Conservation (phyloP, 2,329 filamentous ascomycete genomes). For the Scytalidium sp. region DNA sequence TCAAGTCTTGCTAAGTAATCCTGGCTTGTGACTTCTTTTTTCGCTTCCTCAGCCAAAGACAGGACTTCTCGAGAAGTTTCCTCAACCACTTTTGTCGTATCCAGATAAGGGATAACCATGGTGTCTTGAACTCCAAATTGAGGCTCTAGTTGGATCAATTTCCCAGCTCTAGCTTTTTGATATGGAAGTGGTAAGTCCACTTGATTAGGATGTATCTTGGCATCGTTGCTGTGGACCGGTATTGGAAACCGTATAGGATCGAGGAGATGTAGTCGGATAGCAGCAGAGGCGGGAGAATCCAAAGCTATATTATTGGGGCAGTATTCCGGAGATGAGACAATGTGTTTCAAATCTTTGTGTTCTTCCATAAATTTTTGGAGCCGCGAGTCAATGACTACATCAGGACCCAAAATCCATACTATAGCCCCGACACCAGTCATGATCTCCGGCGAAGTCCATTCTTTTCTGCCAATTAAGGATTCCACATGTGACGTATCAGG, state of each 20-base stretch:
- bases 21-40: constrained; percentile 33
- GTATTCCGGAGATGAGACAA: constrained; percentile 71
- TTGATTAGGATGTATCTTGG: constrained; percentile 4
- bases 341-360: constrained; percentile 62
- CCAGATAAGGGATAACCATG: constrained; percentile 44
- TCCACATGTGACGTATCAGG: constrained; percentile 69
- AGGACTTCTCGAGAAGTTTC: constrained; percentile 43
- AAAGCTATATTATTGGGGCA: constrained; percentile 75
- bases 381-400: constrained; percentile 58
- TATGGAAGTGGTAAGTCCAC: constrained; percentile 8
- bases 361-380: constrained; percentile 69
- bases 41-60: constrained; percentile 48
- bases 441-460: constrained; percentile 65
- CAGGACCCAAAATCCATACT: constrained; percentile 78
- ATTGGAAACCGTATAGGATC: constrained; percentile 72
- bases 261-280: constrained; percentile 67
- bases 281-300: constrained; percentile 62
- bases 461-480: constrained; percentile 64
- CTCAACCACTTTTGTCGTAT: constrained; percentile 40
- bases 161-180: constrained; percentile 19
- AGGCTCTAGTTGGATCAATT: constrained; percentile 23
- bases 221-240: constrained; percentile 58
- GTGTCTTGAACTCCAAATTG: constrained; percentile 36
- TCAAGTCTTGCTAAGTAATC: constrained; percentile 48
- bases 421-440: constrained; percentile 66